Evolutionary conservation across 2,329 filamentous ascomycete genomes (phyloP), one percentile per base, ranked within the genome.

Genomic region (Claviceps fusiformis): DNA sequence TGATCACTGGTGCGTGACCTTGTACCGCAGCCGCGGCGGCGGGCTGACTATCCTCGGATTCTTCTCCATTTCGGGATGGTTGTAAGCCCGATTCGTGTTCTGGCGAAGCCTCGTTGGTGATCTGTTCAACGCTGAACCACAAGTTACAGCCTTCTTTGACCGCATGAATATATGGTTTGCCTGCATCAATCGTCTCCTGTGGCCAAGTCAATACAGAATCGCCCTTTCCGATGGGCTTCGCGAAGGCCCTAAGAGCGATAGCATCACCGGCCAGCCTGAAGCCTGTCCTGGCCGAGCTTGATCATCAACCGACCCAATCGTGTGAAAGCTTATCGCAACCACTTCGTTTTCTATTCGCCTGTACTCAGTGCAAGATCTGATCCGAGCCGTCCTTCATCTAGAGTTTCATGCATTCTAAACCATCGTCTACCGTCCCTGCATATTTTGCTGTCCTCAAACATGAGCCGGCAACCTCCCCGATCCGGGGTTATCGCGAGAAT

Each of bases 141-240:
- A 90, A 66, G 85, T 89, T 45, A 82, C 87, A 64, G 84, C 87
- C 1, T 92, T 89, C 67, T 93, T 92, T 63, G 83, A 86, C 56
- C 78, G 85, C 46, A 88, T 90, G 57, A 92, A 92, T 60, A 78
- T 90, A 3, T 92, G 88, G 85, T 92, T 92, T 63, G 87, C 88
- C 10, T 89, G 86, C 62, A 86, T 93, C 39, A 91, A 90, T 65
- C 87, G 87, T 1, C 87, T 87, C 67, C 87, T 83, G 1, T 93
- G 88, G 87, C 76, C 80, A 46, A 82, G 77, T 57, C 85, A 89
- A 65, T 91, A 91, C 65, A 81, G 83, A 33, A 85, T 79, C 5
- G 88, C 88, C 0, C 75, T 90, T 7, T 85, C 85, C 2, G 85
- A 85, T 60, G 83, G 85, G 1, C 91, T 92, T 61, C 79, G 85